phyloP scores from a whole-genome alignment of 192 early-diverging fungal species.

The Linnemannia elongata region DNA sequence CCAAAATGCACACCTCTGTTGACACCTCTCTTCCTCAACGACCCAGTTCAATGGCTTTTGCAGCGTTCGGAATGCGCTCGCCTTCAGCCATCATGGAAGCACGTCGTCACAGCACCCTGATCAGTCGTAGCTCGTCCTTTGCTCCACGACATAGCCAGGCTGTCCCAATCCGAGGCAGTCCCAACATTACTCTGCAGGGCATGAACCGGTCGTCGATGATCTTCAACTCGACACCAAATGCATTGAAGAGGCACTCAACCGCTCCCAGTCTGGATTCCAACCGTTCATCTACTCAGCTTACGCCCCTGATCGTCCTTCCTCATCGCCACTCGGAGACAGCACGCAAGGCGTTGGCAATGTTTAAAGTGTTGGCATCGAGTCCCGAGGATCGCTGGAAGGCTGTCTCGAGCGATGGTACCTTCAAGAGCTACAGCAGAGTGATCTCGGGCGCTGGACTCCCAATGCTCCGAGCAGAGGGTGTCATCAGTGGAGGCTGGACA shows the following conservation, averaged over 20 bases:
- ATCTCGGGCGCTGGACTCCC: slow-evolving; percentile 58
- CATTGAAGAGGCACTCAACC: slow-evolving; percentile 37
- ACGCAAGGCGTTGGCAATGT: slow-evolving; percentile 56
- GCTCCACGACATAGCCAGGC: slow-evolving; percentile 46
- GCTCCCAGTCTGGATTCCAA: slow-evolving; percentile 46
- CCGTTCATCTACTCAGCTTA: slow-evolving; percentile 29
- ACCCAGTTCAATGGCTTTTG: slow-evolving; percentile 51
- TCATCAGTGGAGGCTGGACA: slow-evolving; percentile 63
- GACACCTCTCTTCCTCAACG: slow-evolving; percentile 18
- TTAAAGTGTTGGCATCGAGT: slow-evolving; percentile 61
- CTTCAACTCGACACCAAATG: slow-evolving; percentile 1
- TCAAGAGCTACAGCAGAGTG: slow-evolving; percentile 63
- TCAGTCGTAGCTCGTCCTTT: slow-evolving; percentile 36
- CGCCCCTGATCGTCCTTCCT: slow-evolving; percentile 21
- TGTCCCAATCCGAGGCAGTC: slow-evolving; percentile 34
- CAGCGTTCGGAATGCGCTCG: slow-evolving; percentile 39
- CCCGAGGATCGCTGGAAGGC: slow-evolving; percentile 64
- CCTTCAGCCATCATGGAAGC: slow-evolving; percentile 54
- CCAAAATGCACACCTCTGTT: slow-evolving; percentile 25
- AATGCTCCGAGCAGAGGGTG: slow-evolving; percentile 64
- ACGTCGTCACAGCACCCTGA: slow-evolving; percentile 47
- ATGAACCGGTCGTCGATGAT: slow-evolving; percentile 16
- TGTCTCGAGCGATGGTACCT: slow-evolving; percentile 56
- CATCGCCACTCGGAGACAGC: slow-evolving; percentile 55
- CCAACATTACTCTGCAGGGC: slow-evolving; percentile 16